A percentile compares a stretch with the other conserved stretches of the same genome.
Evolutionary conservation across 192 early-diverging fungal genomes (phyloP).

Genomic region (Linnemannia schmuckeri): DNA sequence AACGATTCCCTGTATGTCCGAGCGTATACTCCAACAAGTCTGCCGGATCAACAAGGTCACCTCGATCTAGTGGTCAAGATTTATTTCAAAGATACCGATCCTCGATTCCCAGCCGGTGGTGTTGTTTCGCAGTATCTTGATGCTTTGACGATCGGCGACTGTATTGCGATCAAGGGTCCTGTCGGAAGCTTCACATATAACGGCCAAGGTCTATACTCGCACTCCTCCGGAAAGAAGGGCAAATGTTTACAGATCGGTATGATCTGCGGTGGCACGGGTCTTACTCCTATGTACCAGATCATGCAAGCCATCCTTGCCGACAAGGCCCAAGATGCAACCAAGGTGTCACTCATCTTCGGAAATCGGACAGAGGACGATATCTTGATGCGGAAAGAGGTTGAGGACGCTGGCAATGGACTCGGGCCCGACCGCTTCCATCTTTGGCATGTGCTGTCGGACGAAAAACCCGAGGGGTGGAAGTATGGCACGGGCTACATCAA

Average conservation of each 20-base stretch:
- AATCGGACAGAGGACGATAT: slow-evolving; percentile 86
- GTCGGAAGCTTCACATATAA: slow-evolving; percentile 77
- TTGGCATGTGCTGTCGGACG: slow-evolving; percentile 70
- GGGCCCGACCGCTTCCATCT: slow-evolving; percentile 74
- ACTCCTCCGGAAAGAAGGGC: slow-evolving; percentile 38
- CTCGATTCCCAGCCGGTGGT: slow-evolving; percentile 61
- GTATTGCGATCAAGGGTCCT: slow-evolving; percentile 87
- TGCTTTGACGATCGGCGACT: slow-evolving; percentile 78
- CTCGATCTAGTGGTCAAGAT: slow-evolving; percentile 89
- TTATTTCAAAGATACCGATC: slow-evolving; percentile 61
- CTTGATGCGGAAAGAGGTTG: slow-evolving; percentile 76
- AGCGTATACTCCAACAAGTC: slow-evolving; percentile 85
- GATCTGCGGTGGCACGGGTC: slow-evolving; percentile 90
- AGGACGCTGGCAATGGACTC: slow-evolving; percentile 68
- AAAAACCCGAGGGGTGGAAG: slow-evolving; percentile 41
- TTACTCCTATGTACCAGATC: slow-evolving; percentile 88
- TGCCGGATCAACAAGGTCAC: slow-evolving; percentile 67
- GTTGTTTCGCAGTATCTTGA: slow-evolving; percentile 76
- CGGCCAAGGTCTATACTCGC: slow-evolving; percentile 54
- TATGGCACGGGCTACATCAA: slow-evolving; percentile 47
- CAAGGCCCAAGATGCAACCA: slow-evolving; percentile 74
- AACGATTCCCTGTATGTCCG: slow-evolving; percentile 76
- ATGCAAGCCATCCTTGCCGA: slow-evolving; percentile 75
- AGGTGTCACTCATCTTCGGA: slow-evolving; percentile 82
- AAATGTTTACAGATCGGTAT: slow-evolving; percentile 77